Percentiles rank a stretch among this genome's conserved stretches.
phyloP scores from a whole-genome alignment of 1,284 basidiomycete genomes.

The Ganoderma lucidum region DNA sequence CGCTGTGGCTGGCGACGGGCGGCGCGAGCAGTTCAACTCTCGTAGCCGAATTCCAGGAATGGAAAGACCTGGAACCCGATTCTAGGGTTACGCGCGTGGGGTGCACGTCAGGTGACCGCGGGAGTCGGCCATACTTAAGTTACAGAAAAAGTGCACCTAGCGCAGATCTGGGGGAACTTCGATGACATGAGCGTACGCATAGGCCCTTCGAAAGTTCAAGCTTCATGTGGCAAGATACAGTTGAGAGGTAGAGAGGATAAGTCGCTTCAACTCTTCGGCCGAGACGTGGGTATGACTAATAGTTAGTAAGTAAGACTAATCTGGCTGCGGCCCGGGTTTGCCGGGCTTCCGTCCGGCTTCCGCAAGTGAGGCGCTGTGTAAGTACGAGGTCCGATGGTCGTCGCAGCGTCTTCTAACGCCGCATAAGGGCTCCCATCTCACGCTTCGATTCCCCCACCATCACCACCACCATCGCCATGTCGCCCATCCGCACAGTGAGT shows the following conservation, averaged over 20 bases:
- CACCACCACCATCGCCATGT: conserved; percentile 49
- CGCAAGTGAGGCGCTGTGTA: conserved; percentile 15
- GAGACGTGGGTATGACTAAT: not conserved
- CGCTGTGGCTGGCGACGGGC: not conserved
- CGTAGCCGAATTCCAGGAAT: conserved; percentile 14
- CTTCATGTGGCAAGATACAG: too few relatives aligned
- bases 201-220: too few relatives aligned
- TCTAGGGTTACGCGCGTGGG: conserved; percentile 30
- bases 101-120: conserved; percentile 29
- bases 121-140: too few relatives aligned
- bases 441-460: conserved; percentile 1
- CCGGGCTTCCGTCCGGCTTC: not conserved
- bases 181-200: too few relatives aligned
- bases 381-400: conserved; percentile 17
- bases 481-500: conserved; percentile 67
- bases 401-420: not conserved
- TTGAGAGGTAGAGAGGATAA: too few relatives aligned
- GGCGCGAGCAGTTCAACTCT: not conserved
- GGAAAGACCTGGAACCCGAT: conserved; percentile 18
- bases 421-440: conserved; percentile 18
- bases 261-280: not conserved
- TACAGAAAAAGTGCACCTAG: too few relatives aligned
- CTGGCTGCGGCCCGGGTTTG: not conserved
- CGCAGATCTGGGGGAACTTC: too few relatives aligned
- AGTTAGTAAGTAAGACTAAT: not conserved